Evolutionary conservation across 208 protist genomes (phyloP).

Genomic region (Naegleria lovaniensis): DNA sequence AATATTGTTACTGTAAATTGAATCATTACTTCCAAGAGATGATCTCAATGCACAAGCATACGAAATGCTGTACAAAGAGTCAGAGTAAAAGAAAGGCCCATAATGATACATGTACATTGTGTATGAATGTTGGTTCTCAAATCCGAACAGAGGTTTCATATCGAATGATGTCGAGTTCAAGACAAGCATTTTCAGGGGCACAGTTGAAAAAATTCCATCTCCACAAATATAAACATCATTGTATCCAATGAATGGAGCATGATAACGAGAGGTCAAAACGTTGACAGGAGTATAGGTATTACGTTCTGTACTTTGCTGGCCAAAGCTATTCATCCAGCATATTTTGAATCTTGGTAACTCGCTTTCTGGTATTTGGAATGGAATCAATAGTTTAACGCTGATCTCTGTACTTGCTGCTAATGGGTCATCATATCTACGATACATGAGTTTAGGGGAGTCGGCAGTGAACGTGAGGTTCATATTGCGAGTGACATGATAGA

Average conservation of each 20-base stretch:
- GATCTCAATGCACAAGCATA: neutral
- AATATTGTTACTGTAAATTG: no score
- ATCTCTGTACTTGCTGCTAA: no score
- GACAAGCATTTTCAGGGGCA: neutral
- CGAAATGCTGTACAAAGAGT: neutral
- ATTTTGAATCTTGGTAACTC: neutral
- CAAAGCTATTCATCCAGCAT: neutral
- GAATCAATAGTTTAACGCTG: no score
- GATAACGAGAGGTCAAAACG: neutral
- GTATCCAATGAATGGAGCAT: neutral
- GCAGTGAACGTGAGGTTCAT: neutral
- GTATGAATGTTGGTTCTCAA: neutral
- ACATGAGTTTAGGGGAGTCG: neutral
- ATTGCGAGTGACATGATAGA: neutral
- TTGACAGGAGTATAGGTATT: neutral
- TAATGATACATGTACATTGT: neutral
- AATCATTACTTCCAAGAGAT: no score
- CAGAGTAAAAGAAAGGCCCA: neutral
- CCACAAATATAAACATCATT: neutral
- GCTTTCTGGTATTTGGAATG: neutral
- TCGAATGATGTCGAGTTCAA: neutral
- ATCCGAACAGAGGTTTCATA: neutral
- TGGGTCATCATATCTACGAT: no score
- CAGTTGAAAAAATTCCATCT: neutral
- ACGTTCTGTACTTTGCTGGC: neutral